These are phyloP conservation scores for Penicillium argentinense DNA, from an alignment of 495 filamentous ascomycete genomes.

Conservation along the genomic window DNA sequence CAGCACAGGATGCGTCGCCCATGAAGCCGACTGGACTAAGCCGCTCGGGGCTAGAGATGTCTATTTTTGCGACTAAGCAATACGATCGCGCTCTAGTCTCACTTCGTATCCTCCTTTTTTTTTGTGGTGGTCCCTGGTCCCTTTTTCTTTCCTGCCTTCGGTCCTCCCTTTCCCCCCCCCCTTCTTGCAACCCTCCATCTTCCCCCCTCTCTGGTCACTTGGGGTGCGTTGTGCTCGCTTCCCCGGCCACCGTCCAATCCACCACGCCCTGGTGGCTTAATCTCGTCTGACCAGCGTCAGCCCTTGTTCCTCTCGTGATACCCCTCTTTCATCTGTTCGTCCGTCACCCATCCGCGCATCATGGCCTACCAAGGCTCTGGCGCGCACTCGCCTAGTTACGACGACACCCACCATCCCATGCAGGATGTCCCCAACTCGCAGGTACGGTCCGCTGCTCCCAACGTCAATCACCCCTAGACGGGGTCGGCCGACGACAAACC, in stretches of 20 bases:
- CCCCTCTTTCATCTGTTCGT: conserved; percentile 2
- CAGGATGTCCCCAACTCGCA: conserved; percentile 59
- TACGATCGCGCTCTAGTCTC: conserved; percentile 17
- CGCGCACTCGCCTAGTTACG: conserved; percentile 36
- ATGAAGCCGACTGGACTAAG: no score
- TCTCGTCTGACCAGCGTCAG: conserved; percentile 2
- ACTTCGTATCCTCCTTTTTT: conserved; percentile 4
- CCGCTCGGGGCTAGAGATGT: conserved; percentile 20
- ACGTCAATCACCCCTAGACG: no score
- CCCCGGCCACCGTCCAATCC: no score
- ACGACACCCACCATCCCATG: conserved; percentile 62
- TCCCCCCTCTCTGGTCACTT: conserved; percentile 11
- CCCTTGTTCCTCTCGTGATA: conserved; percentile 27
- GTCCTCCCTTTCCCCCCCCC: neutral
- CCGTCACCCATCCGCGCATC: conserved; percentile 29
- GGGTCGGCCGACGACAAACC: no score
- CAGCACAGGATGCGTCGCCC: no score
- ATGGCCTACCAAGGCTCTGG: conserved; percentile 56
- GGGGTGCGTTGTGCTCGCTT: neutral
- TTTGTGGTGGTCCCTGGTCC: conserved; percentile 6
- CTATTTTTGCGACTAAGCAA: conserved; percentile 26
- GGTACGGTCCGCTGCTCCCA: no score
- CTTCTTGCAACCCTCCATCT: conserved; percentile 1
- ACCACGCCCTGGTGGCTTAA: conserved; percentile 22
- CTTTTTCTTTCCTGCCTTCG: conserved; percentile 9